Base-by-base conservation (phyloP, 805 yeast genomes). In the Priceomyces carsonii region DNA sequence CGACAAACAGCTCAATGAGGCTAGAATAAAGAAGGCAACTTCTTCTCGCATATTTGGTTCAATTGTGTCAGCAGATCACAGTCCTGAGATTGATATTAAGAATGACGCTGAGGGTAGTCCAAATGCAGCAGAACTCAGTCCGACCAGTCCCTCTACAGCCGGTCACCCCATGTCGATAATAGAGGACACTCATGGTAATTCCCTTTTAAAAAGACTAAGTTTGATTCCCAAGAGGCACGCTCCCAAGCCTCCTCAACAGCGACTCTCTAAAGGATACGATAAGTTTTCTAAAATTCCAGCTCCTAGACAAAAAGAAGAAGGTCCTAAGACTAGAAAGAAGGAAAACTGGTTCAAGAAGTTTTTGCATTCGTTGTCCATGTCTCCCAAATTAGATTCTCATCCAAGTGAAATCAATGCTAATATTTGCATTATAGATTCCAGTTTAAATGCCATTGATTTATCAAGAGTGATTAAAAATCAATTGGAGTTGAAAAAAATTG, bases 401-500 rank as follows among this genome's bases (percentile, higher is more conserved):
- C 24, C 39, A 19, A 13, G 13, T 8, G 36, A 32, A 19, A 26
- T 18, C 6, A 35, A 38, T 34, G 56, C 52, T 25, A 56, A 61
- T 39, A 50, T 65, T 10, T 50, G 49, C 15, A 54, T 64, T 4
- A 51, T 68, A 17, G 69, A 68, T 39, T 59, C 71, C 2, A 31
- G 42, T 3, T 50, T 67, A 27, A 42, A 46, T 8, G 49, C 71
- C 3, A 33, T 18, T 4, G 62, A 61, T 17, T 57, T 69, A 29
- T 53, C 59, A 39, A 42, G 61, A 17, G 51, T 64, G 7, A 57
- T 69, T 36, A 63, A 59, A 36, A 61, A 60, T 33, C 73, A 73
- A 6, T 51, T 75, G 35, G 66, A 63, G 42, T 52, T 74, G 48
- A 72, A 73, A 46, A 55, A 63, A 36, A 63, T 71, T 35, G 80